Evolutionary conservation across 2,329 filamentous ascomycete species (phyloP).

Genomic region (Pseudomassariella vexata): DNA sequence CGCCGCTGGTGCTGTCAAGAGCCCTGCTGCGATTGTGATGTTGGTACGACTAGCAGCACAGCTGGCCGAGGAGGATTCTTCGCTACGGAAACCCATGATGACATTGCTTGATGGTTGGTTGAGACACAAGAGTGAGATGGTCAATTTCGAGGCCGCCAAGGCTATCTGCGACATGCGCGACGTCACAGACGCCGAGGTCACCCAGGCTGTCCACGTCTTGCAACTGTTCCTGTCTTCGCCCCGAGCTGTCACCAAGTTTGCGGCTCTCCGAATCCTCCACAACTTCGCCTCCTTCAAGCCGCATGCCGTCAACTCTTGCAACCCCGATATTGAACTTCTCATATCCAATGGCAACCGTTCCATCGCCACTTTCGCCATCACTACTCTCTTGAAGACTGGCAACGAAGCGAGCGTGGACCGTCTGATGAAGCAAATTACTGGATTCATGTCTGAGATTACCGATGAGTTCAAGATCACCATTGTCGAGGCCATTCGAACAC

Average conservation of each 20-base stretch:
- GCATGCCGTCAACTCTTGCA: slow-evolving; percentile 84
- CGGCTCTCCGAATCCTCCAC: slow-evolving; percentile 92
- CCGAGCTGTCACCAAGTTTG: slow-evolving; percentile 93
- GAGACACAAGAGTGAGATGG: slow-evolving; percentile 98
- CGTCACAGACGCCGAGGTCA: slow-evolving; percentile 84
- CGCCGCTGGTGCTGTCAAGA: slow-evolving; percentile 86
- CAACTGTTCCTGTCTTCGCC: slow-evolving; percentile 97
- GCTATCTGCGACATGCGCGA: slow-evolving; percentile 94
- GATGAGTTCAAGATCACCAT: slow-evolving; percentile 99
- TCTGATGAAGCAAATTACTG: slow-evolving; percentile 96
- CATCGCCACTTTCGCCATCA: slow-evolving; percentile 97
- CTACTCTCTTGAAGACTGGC: slow-evolving; percentile 93
- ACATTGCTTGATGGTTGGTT: slow-evolving; percentile 93
- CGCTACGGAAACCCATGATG: slow-evolving; percentile 93
- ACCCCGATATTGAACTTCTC: slow-evolving; percentile 92
- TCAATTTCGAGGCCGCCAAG: slow-evolving; percentile 98
- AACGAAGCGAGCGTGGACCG: slow-evolving; percentile 96
- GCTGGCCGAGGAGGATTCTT: slow-evolving; percentile 86
- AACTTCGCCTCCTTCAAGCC: slow-evolving; percentile 97
- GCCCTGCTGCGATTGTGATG: slow-evolving; percentile 85
- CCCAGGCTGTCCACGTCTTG: slow-evolving; percentile 88
- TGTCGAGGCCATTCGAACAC: slow-evolving; percentile 91
- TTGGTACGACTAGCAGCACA: slow-evolving; percentile 89
- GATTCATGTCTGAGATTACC: slow-evolving; percentile 98
- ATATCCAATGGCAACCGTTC: slow-evolving; percentile 97